Evolutionary conservation across 2,329 filamentous ascomycete species (phyloP).

Genomic region (Venturia effusa): DNA sequence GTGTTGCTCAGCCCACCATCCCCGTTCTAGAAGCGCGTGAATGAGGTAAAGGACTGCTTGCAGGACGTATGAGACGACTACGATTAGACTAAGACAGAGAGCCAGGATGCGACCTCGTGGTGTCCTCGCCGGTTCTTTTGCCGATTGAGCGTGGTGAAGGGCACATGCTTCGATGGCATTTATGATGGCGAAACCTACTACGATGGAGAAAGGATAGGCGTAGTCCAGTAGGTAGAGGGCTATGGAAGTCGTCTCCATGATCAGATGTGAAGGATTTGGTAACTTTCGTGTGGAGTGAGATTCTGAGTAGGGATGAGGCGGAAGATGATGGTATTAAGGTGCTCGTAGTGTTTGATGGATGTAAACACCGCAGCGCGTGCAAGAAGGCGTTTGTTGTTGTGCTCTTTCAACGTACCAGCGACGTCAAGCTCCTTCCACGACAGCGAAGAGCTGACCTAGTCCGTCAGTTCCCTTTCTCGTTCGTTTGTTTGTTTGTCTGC

Average conservation of each 20-base stretch:
- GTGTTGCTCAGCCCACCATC: constrained; percentile 1
- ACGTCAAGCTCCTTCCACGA: neutral
- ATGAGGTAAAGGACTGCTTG: constrained; percentile 8
- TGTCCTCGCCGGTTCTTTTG: neutral
- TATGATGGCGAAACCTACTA: neutral
- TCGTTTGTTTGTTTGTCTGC: too few relatives aligned
- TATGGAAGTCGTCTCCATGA: neutral
- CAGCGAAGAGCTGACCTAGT: neutral
- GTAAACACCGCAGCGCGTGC: neutral
- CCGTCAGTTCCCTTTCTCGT: neutral
- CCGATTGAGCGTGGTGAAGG: neutral
- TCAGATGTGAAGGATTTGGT: neutral
- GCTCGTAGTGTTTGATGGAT: neutral
- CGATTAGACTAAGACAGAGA: neutral
- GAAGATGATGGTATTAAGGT: neutral
- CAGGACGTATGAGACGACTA: constrained; percentile 2
- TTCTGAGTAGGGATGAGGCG: neutral
- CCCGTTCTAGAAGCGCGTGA: neutral
- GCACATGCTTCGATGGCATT: neutral
- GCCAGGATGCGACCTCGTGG: neutral
- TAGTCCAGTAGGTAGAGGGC: neutral
- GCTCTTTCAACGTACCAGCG: neutral
- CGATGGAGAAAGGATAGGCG: constrained; percentile 1
- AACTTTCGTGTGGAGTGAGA: neutral
- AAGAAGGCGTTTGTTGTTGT: neutral